phyloP scores from a whole-genome alignment of 176 grass and related monocot species.

The Oryza glumipatula region DNA sequence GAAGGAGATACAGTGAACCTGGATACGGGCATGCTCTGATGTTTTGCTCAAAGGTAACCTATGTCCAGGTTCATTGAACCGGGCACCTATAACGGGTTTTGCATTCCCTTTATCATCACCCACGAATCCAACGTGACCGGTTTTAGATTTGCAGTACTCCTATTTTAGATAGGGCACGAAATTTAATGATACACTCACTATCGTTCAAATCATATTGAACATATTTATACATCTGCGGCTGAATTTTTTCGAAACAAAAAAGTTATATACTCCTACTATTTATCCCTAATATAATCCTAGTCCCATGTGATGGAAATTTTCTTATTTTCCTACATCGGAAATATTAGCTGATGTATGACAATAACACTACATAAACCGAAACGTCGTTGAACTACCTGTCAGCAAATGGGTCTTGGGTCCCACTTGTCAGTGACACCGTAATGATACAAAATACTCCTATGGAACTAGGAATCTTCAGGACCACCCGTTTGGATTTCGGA shows the following conservation, averaged over 20 bases:
- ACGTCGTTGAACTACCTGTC: background rate
- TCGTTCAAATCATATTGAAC: background rate
- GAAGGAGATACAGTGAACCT: slow-evolving; percentile 41
- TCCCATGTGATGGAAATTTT: background rate
- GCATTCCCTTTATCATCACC: background rate
- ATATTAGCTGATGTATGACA: background rate
- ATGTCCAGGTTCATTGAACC: background rate
- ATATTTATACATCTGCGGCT: background rate
- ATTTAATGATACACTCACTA: background rate
- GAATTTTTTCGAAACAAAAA: no score
- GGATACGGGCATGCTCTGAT: background rate
- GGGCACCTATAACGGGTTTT: background rate
- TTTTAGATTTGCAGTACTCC: background rate
- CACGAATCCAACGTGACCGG: background rate
- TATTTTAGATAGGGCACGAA: background rate
- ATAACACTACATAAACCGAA: background rate
- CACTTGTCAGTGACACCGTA: background rate
- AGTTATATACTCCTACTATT: no score
- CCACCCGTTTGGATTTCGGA: slow-evolving; percentile 28
- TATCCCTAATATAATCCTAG: no score
- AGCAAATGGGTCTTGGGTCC: background rate
- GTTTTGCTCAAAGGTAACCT: background rate
- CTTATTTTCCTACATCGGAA: background rate
- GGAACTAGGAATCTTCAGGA: slow-evolving; percentile 23
- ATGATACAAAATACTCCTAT: background rate